Conservation (phyloP, 768 basidiomycete species). For the Calocybe indica region DNA sequence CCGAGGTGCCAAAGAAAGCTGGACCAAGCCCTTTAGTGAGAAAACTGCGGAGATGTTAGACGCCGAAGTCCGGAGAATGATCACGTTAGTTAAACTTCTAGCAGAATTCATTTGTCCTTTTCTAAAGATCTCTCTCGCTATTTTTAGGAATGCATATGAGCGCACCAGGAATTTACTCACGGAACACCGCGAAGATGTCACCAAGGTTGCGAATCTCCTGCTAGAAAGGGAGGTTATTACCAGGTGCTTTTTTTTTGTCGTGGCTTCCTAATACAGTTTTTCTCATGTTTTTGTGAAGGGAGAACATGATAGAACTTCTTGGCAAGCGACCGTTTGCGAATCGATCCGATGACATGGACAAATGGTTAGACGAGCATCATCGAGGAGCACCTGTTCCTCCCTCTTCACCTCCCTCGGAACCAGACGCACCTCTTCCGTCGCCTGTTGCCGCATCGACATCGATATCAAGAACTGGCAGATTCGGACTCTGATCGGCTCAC, state of each 20-base stretch:
- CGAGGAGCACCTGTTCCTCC: conserved; percentile 23
- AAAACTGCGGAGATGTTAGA: conserved; percentile 95
- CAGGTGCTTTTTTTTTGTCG: conserved; percentile 44
- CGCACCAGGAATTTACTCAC: conserved; percentile 80
- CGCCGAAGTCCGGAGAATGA: conserved; percentile 91
- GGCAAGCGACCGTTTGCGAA: conserved; percentile 80
- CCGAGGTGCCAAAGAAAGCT: conserved; percentile 75
- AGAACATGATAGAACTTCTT: conserved; percentile 81
- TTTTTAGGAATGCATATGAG: conserved; percentile 61
- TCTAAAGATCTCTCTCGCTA: conserved; percentile 2
- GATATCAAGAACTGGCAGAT: conserved; percentile 17
- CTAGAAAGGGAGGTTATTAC: conserved; percentile 96
- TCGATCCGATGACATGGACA: conserved; percentile 90
- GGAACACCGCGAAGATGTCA: conserved; percentile 79
- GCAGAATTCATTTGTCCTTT: neutral
- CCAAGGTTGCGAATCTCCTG: conserved; percentile 86
- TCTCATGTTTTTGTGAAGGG: conserved; percentile 35
- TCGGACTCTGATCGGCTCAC: conserved; percentile 8
- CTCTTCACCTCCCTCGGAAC: conserved; percentile 21
- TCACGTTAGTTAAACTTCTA: conserved; percentile 41
- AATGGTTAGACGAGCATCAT: conserved; percentile 85
- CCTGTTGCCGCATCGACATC: conserved; percentile 41
- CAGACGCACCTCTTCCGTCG: conserved; percentile 39
- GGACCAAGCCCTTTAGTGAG: conserved; percentile 98
- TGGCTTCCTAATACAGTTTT: neutral